Base-by-base conservation (phyloP, 768 basidiomycete species). In the Inosperma sp. region DNA sequence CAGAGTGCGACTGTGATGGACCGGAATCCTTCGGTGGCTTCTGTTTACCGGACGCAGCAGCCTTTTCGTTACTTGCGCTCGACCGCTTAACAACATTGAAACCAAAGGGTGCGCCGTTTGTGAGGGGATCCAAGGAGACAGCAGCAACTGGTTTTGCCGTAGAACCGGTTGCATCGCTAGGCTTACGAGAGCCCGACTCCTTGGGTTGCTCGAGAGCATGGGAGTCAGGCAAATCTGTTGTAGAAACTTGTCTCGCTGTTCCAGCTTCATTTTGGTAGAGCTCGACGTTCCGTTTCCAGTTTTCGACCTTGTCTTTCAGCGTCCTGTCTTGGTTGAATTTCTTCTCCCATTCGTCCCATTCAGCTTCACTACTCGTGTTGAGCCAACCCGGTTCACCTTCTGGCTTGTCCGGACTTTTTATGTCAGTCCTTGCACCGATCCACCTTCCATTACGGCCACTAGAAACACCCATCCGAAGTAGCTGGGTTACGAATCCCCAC, bases 291-390 rank as follows among this genome's bases (percentile, higher is more conserved):
- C 47, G 54, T 33, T 58, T 56, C 62, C 62, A 64, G 26, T 33
- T 59, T 46, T 62, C 61, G 16, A 64, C 56, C 56, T 60, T 63
- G 17, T 59, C 56, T 21, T 54, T 55, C 9, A 61, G 36, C 25
- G 36, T 53, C 34, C 58, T 54, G 29, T 56, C 56, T n/a, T 31
- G 12, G 33, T 54, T 21, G 35, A 33, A 54, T 30, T 49, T 54
- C 39, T 46, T 56, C 52, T 64, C 62, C 62, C 62, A 64, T 17
- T 60, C 60, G 1, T 8, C 36, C 62, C 62, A 64, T 29, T 64
- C 57, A 5, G 54, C 49, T 22, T 64, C 60, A 1, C 60, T 58
- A n/a, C 51, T 48, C 5, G 62, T 59, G 22, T 57, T 60, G n/a
- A 62, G 51, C 60, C 60, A 63, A 10, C 49, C 53, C 7, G 51